Evolutionary conservation across 2,329 filamentous ascomycete species (phyloP).

Genomic region (Claviceps lovelessii): DNA sequence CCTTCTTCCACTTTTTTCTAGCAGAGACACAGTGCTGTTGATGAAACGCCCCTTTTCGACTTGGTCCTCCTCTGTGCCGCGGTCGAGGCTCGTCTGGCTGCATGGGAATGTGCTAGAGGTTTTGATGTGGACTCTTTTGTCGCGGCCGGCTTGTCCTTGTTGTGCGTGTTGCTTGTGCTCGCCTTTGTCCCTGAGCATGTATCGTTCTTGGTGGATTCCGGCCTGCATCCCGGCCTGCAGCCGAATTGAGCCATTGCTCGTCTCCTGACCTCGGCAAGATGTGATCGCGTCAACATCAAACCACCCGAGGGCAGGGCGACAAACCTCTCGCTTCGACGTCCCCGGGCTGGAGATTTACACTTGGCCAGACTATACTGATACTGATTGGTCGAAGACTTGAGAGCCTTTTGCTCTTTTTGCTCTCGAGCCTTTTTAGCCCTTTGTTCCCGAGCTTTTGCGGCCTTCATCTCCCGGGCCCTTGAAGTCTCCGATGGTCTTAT

Average conservation of each 20-base stretch:
- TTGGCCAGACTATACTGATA: background rate
- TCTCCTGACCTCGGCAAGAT: background rate
- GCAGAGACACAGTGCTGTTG: background rate
- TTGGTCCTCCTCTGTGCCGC: background rate
- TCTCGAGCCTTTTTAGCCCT: background rate
- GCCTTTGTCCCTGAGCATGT: background rate
- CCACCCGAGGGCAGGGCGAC: background rate
- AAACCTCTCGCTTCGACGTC: background rate
- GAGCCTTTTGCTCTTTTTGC: background rate
- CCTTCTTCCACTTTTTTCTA: background rate
- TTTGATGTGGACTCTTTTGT: background rate
- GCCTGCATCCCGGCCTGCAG: background rate
- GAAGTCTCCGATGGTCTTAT: background rate
- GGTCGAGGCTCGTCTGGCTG: background rate
- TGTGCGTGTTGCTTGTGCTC: too few relatives aligned
- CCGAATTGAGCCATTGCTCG: background rate
- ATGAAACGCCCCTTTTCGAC: background rate
- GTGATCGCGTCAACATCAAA: background rate
- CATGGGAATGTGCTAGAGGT: too few relatives aligned
- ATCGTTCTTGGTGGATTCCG: background rate
- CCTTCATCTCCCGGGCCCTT: background rate
- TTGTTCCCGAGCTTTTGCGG: background rate
- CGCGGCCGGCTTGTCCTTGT: background rate
- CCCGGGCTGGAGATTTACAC: background rate
- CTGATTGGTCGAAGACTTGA: background rate